phyloP scores from a whole-genome alignment of 2,329 filamentous ascomycete species.

The Colletotrichum theobromicola region DNA sequence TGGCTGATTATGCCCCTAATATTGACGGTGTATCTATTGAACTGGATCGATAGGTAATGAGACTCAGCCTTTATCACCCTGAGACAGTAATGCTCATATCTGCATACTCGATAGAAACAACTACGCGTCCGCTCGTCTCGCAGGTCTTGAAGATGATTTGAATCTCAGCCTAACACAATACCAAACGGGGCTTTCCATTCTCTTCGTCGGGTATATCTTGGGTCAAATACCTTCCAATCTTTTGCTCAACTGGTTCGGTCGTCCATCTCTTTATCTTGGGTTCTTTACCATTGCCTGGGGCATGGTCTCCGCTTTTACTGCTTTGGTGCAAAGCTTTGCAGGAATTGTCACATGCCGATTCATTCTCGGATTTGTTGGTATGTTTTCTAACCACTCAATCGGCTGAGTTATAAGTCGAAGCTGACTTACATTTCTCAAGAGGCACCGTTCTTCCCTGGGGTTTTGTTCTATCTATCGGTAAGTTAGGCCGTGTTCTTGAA shows the following conservation, averaged over 20 bases:
- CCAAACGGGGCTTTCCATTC: conserved; percentile 21
- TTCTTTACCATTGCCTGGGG: conserved; percentile 37
- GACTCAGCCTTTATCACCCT: neutral
- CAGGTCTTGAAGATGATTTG: conserved; percentile 28
- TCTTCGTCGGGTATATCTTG: conserved; percentile 34
- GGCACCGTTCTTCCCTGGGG: conserved; percentile 55
- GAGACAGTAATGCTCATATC: neutral
- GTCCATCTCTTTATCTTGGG: conserved; percentile 34
- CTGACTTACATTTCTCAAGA: conserved; percentile 23
- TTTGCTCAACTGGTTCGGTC: conserved; percentile 32
- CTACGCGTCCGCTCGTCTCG: conserved; percentile 1
- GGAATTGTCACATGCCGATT: conserved; percentile 41
- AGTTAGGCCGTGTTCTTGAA: neutral
- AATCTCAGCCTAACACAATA: conserved; percentile 31
- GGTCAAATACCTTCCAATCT: conserved; percentile 29
- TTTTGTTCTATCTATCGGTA: conserved; percentile 44
- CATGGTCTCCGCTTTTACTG: conserved; percentile 29
- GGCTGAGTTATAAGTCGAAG: neutral
- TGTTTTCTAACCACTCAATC: neutral
- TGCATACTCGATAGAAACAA: neutral
- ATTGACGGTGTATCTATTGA: neutral
- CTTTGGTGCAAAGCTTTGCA: conserved; percentile 34
- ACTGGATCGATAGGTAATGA: conserved; percentile 4
- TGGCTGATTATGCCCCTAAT: conserved; percentile 6
- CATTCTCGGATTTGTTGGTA: conserved; percentile 41